Conservation (phyloP, 2,329 filamentous ascomycete species). For the Arachnomyces sp. region DNA sequence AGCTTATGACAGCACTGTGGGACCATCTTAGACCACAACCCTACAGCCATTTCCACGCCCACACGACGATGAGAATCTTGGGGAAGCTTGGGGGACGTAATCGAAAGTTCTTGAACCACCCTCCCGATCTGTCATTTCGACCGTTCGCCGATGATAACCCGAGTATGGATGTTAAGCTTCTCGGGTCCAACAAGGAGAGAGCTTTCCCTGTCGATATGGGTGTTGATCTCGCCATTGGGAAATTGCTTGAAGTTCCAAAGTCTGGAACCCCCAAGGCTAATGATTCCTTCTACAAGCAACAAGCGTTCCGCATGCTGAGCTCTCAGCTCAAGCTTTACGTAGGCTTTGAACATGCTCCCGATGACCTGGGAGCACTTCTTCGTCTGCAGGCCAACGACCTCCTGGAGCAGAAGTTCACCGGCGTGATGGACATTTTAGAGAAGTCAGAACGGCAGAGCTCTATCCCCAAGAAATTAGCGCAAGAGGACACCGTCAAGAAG, state of each 20-base stretch:
- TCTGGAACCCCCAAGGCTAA: slow-evolving; percentile 49
- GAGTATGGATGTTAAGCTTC: slow-evolving; percentile 80
- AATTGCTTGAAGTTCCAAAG: slow-evolving; percentile 73
- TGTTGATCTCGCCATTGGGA: slow-evolving; percentile 80
- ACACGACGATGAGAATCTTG: slow-evolving; percentile 94
- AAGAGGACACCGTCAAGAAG: slow-evolving; percentile 76
- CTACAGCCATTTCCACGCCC: slow-evolving; percentile 94
- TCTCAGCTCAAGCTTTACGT: slow-evolving; percentile 86
- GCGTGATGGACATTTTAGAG: slow-evolving; percentile 61
- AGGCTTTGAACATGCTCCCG: slow-evolving; percentile 77
- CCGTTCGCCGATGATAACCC: slow-evolving; percentile 79
- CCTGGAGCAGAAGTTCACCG: slow-evolving; percentile 61
- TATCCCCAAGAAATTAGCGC: slow-evolving; percentile 74
- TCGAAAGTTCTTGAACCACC: slow-evolving; percentile 86
- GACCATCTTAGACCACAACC: slow-evolving; percentile 89
- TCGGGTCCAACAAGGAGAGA: slow-evolving; percentile 81
- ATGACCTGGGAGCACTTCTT: slow-evolving; percentile 77
- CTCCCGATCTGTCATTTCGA: slow-evolving; percentile 74
- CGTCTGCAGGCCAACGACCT: slow-evolving; percentile 86
- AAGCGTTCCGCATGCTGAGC: slow-evolving; percentile 80
- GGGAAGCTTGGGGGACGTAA: slow-evolving; percentile 95
- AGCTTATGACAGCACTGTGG: slow-evolving; percentile 95
- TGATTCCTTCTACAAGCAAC: slow-evolving; percentile 84
- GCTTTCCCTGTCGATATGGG: slow-evolving; percentile 82
- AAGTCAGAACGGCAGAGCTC: slow-evolving; percentile 73